A percentile compares a stretch with the other conserved stretches of the same genome.
These are phyloP conservation scores for Sporothrix sp. DNA, from an alignment of 2,329 filamentous ascomycete species.

Conservation along the genomic window DNA sequence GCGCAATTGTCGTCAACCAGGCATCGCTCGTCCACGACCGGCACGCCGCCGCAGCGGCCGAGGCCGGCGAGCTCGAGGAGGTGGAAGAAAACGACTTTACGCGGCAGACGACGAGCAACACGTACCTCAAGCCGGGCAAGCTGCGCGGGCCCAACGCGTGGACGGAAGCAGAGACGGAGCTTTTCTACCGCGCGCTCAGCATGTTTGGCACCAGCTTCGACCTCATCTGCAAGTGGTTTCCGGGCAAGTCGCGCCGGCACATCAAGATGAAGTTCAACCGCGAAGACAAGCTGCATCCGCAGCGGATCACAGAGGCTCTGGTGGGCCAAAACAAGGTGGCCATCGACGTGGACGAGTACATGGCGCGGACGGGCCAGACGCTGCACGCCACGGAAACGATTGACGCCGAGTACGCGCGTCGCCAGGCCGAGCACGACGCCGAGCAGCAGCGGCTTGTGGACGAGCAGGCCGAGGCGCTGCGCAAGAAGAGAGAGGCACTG, in stretches of 20 bases:
- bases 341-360: slow-evolving; percentile 54
- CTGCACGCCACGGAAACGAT: slow-evolving; percentile 48
- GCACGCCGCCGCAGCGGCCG: slow-evolving; percentile 50
- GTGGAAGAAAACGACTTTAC: slow-evolving; percentile 75
- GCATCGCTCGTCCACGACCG: slow-evolving; percentile 58
- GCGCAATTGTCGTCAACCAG: slow-evolving; percentile 62
- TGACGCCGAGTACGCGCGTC: slow-evolving; percentile 39
- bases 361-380: slow-evolving; percentile 41
- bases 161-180: slow-evolving; percentile 60
- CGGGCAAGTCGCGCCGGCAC: slow-evolving; percentile 58
- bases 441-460: slow-evolving; percentile 36
- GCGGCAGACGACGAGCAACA: slow-evolving; percentile 56
- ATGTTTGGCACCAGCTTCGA: slow-evolving; percentile 79
- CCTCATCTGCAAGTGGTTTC: slow-evolving; percentile 69
- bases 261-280: slow-evolving; percentile 77
- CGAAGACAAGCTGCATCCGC: slow-evolving; percentile 60
- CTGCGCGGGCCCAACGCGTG: slow-evolving; percentile 56
- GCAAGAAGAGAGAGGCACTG: slow-evolving; percentile 39
- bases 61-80: slow-evolving; percentile 44
- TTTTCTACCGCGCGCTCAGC: slow-evolving; percentile 64
- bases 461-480: slow-evolving; percentile 38
- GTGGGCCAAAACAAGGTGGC: slow-evolving; percentile 46
- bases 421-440: slow-evolving; percentile 36
- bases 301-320: slow-evolving; percentile 54
- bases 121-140: slow-evolving; percentile 54